Percentiles rank a stretch among this genome's conserved stretches.
Conservation (phyloP, 2,329 filamentous ascomycete genomes). For the Cladophialophora carrionii region DNA sequence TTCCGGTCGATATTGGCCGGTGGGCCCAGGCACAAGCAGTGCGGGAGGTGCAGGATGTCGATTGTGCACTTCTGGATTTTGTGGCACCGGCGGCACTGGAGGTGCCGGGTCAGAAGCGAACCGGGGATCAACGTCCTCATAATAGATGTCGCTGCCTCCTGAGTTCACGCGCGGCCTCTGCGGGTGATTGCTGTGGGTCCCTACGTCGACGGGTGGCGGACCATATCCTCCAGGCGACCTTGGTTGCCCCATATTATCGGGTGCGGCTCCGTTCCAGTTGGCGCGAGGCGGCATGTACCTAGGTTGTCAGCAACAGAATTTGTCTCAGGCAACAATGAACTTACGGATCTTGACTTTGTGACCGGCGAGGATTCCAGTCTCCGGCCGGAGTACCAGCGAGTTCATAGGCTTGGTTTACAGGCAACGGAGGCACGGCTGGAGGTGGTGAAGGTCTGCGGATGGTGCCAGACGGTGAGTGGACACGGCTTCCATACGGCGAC, state of each 20-base stretch:
- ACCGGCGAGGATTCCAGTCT: constrained; percentile 23
- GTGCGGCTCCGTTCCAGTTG: constrained; percentile 41
- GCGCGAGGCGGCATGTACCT: constrained; percentile 54
- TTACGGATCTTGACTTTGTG: constrained; percentile 35
- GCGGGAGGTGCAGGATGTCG: constrained; percentile 42
- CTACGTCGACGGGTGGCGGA: constrained; percentile 46
- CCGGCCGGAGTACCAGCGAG: constrained; percentile 19
- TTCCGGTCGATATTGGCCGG: constrained; percentile 24
- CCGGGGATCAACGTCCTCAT: constrained; percentile 89
- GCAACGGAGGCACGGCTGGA: constrained; percentile 60
- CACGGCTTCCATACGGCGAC: constrained; percentile 34
- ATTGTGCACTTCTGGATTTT: constrained; percentile 40
- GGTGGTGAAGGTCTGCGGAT: constrained; percentile 60
- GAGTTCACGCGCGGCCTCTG: constrained; percentile 37
- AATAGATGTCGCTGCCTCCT: constrained; percentile 62
- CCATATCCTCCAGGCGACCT: constrained; percentile 29
- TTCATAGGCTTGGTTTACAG: constrained; percentile 49
- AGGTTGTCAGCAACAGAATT: constrained; percentile 24
- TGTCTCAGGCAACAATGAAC: constrained; percentile 8
- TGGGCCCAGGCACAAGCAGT: constrained; percentile 45
- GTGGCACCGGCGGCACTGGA: constrained; percentile 34
- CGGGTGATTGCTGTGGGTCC: constrained; percentile 48
- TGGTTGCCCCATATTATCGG: constrained; percentile 24
- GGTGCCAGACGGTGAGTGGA: constrained; percentile 45
- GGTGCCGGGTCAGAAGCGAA: constrained; percentile 63